Conservation (phyloP, 352 stramenopile species). For the Globisporangium polare region DNA sequence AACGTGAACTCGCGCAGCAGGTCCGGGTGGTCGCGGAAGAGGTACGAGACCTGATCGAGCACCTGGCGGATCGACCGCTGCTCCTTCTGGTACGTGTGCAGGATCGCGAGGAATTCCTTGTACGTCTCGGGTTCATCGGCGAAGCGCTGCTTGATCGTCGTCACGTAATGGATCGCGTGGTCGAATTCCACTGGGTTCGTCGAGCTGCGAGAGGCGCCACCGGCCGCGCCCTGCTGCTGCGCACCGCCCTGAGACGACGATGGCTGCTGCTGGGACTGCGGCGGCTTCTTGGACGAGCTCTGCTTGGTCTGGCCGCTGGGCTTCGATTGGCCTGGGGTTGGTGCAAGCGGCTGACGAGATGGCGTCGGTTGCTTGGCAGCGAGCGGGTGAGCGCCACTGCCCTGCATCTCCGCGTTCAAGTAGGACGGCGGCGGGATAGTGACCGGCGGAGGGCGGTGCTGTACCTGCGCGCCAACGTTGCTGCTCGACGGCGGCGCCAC, state of each 20-base stretch:
- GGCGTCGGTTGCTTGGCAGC: constrained; percentile 36
- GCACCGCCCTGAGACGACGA: constrained; percentile 3
- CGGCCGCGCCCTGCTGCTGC: constrained; percentile 14
- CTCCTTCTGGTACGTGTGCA: constrained; percentile 99
- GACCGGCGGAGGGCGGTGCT: constrained; percentile 61
- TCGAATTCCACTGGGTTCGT: constrained; percentile 97
- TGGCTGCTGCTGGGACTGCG: constrained; percentile 20
- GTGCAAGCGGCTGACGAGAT: constrained; percentile 45
- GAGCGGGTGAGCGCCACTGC: constrained; percentile 28
- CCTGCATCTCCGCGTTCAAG: constrained; percentile 39
- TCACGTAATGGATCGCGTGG: constrained; percentile 99
- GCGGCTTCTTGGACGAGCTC: constrained; percentile 54
- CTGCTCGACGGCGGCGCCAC: constrained; percentile 26
- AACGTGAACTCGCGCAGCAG: constrained; percentile 99
- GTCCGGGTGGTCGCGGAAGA: constrained; percentile 99
- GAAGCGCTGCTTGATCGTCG: constrained; percentile 99
- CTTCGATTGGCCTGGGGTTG: constrained; percentile 29
- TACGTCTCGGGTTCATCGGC: constrained; percentile 97
- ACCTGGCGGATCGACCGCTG: constrained; percentile 97
- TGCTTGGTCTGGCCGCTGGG: constrained; percentile 28
- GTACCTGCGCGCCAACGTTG: constrained; percentile 31
- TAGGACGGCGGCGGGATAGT: constrained; percentile 70
- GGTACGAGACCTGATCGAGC: constrained; percentile 96
- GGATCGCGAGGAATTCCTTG: constrained; percentile 99
- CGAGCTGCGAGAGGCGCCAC: constrained; percentile 29